Evolutionary conservation across 257 asterid genomes (phyloP).

Genomic region (Capsicum rhomboideum): DNA sequence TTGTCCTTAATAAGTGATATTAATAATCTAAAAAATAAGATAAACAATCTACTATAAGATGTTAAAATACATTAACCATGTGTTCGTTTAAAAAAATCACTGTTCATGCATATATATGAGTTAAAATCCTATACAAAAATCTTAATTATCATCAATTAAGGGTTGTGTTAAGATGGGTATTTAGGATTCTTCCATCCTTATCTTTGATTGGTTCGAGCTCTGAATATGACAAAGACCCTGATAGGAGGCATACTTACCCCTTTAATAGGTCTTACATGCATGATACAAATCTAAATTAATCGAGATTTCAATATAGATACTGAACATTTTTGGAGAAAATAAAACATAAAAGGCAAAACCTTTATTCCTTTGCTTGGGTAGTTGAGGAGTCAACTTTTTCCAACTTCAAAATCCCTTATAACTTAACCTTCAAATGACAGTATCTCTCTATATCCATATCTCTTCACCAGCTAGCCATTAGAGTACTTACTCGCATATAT

Average conservation of each 20-base stretch:
- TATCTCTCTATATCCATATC: slow-evolving; percentile 18
- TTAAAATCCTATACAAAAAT: too few relatives aligned
- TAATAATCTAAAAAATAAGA: background rate
- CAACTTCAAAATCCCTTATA: slow-evolving; percentile 29
- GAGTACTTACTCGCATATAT: background rate
- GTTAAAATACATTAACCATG: background rate
- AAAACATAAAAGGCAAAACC: background rate
- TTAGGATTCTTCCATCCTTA: background rate
- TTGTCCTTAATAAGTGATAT: too few relatives aligned
- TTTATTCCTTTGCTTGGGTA: background rate
- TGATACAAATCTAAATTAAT: background rate
- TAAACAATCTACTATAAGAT: background rate
- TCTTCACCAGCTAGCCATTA: slow-evolving; percentile 25
- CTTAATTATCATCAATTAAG: background rate
- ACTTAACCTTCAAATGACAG: slow-evolving; percentile 56
- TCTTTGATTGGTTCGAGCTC: background rate
- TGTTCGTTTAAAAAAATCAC: too few relatives aligned
- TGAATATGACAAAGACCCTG: background rate
- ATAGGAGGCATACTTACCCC: background rate
- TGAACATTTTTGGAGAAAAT: background rate
- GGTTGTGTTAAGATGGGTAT: background rate
- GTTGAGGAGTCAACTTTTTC: slow-evolving; percentile 52
- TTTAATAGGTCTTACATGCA: background rate
- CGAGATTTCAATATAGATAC: background rate
- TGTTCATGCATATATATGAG: too few relatives aligned